phyloP scores from a whole-genome alignment of 495 filamentous ascomycete genomes.

The Penicillium cinerascens region DNA sequence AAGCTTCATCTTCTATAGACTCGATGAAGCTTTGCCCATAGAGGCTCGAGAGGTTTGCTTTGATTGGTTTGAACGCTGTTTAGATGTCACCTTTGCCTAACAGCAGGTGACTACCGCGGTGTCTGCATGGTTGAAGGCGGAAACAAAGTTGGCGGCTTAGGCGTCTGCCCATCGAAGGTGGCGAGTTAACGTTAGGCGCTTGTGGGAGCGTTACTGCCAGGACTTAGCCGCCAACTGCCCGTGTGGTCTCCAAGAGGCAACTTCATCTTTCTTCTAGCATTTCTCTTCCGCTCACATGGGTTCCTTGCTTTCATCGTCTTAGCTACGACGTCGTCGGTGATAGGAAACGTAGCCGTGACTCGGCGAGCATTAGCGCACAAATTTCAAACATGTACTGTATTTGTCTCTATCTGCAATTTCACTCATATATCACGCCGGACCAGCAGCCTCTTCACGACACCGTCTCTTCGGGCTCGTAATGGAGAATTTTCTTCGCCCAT shows the following conservation, averaged over 20 bases:
- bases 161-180: conserved; percentile 5
- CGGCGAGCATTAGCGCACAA: too few species aligned
- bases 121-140: conserved; percentile 3
- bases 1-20: conserved; percentile 1
- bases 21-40: conserved; percentile 2
- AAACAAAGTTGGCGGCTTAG: conserved; percentile 1
- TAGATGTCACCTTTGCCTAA: conserved; percentile 2
- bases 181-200: conserved; percentile 5
- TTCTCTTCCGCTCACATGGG: too few species aligned
- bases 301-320: too few species aligned
- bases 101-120: background rate
- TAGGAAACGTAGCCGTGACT: too few species aligned
- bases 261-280: too few species aligned
- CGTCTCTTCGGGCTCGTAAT: background rate
- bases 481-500: conserved; percentile 9
- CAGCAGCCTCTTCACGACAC: too few species aligned
- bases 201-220: conserved; percentile 12
- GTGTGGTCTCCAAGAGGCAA: too few species aligned
- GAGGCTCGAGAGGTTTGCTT: conserved; percentile 9
- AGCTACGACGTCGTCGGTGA: too few species aligned
- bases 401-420: too few species aligned
- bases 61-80: conserved; percentile 7
- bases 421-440: too few species aligned
- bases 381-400: too few species aligned
- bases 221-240: too few species aligned